Base-by-base conservation (phyloP, 2,329 filamentous ascomycete genomes). In the Pseudogymnoascus sp. region DNA sequence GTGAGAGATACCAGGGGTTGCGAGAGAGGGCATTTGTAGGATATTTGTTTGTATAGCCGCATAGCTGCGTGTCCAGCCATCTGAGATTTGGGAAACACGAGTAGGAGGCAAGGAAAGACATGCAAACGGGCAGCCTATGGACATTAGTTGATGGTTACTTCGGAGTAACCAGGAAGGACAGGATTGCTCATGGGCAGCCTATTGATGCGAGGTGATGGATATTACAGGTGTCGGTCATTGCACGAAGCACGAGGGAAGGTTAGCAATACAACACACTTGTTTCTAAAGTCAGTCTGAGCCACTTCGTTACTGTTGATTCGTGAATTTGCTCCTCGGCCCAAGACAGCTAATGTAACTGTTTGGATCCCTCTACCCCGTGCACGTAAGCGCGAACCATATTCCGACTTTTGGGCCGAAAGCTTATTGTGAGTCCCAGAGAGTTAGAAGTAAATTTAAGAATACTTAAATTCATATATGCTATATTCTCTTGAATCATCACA, bases 401-500 rank as follows among this genome's bases (percentile, higher is more conserved):
- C 13, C 21, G 15, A 26, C 26, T n/a, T 10, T 26, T 26, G 21
- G 6, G 21, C 21, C n/a, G n/a, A 26, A 26, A 15, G 21, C 26
- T n/a, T 26, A n/a, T n/a, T 50, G n/a, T 13, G 15, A 26, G 44
- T 7, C 3, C 13, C 21, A 50, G 23, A 26, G 6, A 44, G 44
- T 26, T 6, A n/a, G 7, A n/a, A 50, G 13, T 26, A 26, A 21
- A n/a, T 23, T 44, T 23, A 23, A 23, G 11, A 44, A 44, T 19
- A 44, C 9, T n/a, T 23, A 29, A 42, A 50, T 4, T 23, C 13
- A 29, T 23, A 23, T 19, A 13, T 44, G 15, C 38, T 21, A 44
- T 23, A 7, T 26, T 23, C 21, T 46, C 23, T 53, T 17, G 9
- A n/a, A 17, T 31, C 9, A 53, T 68, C 60, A 70, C 17, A 70